Evolutionary conservation across 805 yeast genomes (phyloP).

Genomic region (Kockiozyma suomiensis): DNA sequence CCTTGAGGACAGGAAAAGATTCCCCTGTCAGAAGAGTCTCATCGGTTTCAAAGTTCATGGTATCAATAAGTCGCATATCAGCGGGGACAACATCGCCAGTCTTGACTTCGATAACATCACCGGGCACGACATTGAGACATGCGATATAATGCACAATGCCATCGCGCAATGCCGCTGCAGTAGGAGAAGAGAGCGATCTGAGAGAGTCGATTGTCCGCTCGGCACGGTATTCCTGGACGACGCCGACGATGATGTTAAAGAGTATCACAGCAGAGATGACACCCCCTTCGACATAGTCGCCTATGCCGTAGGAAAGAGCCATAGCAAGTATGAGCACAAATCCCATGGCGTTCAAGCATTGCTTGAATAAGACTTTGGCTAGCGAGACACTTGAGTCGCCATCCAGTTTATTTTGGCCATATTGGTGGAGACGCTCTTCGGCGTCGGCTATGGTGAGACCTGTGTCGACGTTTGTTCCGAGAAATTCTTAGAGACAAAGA

Average conservation of each 20-base stretch:
- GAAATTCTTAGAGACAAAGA: constrained; percentile 30
- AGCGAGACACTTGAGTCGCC: constrained; percentile 60
- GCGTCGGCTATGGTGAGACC: constrained; percentile 53
- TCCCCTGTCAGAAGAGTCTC: constrained; percentile 71
- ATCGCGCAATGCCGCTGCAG: constrained; percentile 66
- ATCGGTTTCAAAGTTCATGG: constrained; percentile 69
- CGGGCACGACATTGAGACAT: constrained; percentile 70
- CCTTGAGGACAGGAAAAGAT: constrained; percentile 64
- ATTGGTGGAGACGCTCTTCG: constrained; percentile 36
- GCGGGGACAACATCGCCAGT: constrained; percentile 82
- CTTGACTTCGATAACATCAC: constrained; percentile 63
- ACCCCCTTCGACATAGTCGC: constrained; percentile 82
- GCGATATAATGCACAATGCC: constrained; percentile 60
- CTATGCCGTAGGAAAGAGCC: constrained; percentile 67
- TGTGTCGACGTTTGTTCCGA: constrained; percentile 48
- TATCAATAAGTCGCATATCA: constrained; percentile 60
- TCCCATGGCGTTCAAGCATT: constrained; percentile 77
- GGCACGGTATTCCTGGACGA: constrained; percentile 70
- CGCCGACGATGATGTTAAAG: constrained; percentile 67
- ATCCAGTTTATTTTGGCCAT: constrained; percentile 66
- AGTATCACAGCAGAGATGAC: constrained; percentile 69
- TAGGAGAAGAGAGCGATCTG: constrained; percentile 66
- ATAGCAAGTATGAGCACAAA: constrained; percentile 48
- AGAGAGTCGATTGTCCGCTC: constrained; percentile 79
- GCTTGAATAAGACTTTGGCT: constrained; percentile 60